phyloP scores from a whole-genome alignment of 305 asterid genomes.

The Rubia balearica region DNA sequence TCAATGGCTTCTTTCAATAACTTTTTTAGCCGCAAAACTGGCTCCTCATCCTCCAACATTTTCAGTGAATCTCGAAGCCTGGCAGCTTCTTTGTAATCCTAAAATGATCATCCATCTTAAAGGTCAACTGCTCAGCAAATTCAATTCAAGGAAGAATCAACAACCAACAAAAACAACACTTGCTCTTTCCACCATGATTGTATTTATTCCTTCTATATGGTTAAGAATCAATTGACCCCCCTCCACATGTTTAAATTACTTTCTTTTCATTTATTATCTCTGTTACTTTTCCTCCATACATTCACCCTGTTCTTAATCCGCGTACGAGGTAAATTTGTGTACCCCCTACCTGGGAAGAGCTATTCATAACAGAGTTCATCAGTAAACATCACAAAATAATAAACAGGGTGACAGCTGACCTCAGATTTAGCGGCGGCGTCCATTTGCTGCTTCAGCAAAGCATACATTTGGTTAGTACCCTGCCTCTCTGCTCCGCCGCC shows the following conservation, averaged over 20 bases:
- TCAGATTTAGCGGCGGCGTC: constrained; percentile 77
- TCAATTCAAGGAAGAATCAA: not conserved
- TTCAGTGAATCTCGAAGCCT: constrained; percentile 70
- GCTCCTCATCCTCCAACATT: constrained; percentile 70
- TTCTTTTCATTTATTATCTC: too few relatives aligned
- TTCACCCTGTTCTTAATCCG: not conserved
- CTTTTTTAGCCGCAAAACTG: constrained; percentile 52
- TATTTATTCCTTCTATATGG: not conserved
- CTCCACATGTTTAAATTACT: not conserved
- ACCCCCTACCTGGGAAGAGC: not conserved
- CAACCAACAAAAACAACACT: not conserved
- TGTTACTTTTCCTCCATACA: not conserved
- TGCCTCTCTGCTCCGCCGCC: constrained; percentile 19
- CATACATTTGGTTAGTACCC: constrained; percentile 53
- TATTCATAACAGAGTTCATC: not conserved
- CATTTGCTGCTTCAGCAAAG: constrained; percentile 71
- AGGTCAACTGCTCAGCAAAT: not conserved
- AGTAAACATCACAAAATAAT: not conserved
- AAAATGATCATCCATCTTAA: constrained; percentile 8
- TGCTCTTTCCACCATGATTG: not conserved
- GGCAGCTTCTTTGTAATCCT: constrained; percentile 78
- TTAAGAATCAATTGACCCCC: not conserved
- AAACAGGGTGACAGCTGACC: constrained; percentile 28
- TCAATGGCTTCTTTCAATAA: constrained; percentile 70
- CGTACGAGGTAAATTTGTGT: not conserved